These are phyloP conservation scores for Plasmodium gallinaceum DNA, from an alignment of 169 alveolate genomes.

Conservation along the genomic window DNA sequence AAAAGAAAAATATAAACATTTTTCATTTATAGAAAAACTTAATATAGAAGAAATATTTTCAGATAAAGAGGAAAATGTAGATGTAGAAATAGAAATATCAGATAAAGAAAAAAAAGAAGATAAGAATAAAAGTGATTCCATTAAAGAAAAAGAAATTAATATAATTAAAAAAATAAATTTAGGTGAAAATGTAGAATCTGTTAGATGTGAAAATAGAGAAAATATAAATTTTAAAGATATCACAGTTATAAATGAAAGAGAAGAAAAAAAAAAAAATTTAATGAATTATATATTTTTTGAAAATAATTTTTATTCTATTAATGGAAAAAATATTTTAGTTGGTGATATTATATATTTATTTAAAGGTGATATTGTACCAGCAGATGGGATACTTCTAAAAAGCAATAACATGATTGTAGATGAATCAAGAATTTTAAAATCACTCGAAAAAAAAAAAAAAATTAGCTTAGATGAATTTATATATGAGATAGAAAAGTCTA, in stretches of 20 bases:
- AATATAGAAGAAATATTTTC: constrained; percentile 3
- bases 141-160: not conserved
- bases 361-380: constrained; percentile 60
- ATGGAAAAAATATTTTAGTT: constrained; percentile 48
- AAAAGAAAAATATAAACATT: not conserved
- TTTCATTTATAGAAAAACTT: no score
- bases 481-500: constrained; percentile 31
- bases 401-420: constrained; percentile 54
- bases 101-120: not conserved
- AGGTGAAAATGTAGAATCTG: not conserved
- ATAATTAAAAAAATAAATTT: not conserved
- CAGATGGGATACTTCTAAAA: constrained; percentile 56
- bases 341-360: constrained; percentile 55
- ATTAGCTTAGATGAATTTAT: constrained; percentile 56
- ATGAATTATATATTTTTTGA: constrained; percentile 37
- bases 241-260: not conserved
- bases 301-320: constrained; percentile 42
- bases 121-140: not conserved
- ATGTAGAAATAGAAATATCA: constrained; percentile 9
- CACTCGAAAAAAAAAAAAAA: constrained; percentile 14
- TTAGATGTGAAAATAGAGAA: not conserved
- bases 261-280: constrained; percentile 10
- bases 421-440: constrained; percentile 39
- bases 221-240: constrained; percentile 9
- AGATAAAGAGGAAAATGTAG: constrained; percentile 1